phyloP scores from a whole-genome alignment of 768 basidiomycete genomes.

The Lentinula lateritia region DNA sequence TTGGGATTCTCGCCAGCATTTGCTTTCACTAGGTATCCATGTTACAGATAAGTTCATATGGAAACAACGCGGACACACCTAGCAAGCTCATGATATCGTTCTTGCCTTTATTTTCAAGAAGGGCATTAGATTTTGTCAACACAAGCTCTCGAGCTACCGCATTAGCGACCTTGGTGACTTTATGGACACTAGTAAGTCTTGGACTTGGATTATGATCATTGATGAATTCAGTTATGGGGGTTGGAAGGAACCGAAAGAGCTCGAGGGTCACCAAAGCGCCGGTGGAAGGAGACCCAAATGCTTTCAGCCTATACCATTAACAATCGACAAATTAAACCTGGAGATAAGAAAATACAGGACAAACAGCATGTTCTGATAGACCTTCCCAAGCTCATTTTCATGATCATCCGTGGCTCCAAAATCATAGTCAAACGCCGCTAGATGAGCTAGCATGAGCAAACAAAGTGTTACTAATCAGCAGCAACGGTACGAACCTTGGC shows the following conservation, averaged over 20 bases:
- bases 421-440: constrained; percentile 32
- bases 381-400: constrained; percentile 29
- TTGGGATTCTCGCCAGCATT: constrained; percentile 13
- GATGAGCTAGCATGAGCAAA: constrained; percentile 15
- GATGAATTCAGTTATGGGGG: constrained; percentile 15
- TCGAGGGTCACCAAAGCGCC: neutral
- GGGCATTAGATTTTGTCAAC: neutral
- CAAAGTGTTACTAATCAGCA: constrained; percentile 15
- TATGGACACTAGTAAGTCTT: neutral
- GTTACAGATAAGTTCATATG: neutral
- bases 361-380: constrained; percentile 31
- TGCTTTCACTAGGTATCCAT: constrained; percentile 9
- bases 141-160: constrained; percentile 2
- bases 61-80: constrained; percentile 14
- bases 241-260: constrained; percentile 9
- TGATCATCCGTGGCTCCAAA: constrained; percentile 34
- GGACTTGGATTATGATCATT: neutral
- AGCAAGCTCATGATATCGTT: constrained; percentile 31
- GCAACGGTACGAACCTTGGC: constrained; percentile 21
- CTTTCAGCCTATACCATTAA: constrained; percentile 12
- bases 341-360: neutral
- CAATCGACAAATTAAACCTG: neutral
- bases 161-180: neutral
- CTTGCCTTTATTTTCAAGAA: constrained; percentile 3
- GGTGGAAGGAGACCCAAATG: constrained; percentile 14